Percentiles rank a stretch among this genome's conserved stretches.
phyloP scores from a whole-genome alignment of 495 filamentous ascomycete species.

The Xylaria curta region DNA sequence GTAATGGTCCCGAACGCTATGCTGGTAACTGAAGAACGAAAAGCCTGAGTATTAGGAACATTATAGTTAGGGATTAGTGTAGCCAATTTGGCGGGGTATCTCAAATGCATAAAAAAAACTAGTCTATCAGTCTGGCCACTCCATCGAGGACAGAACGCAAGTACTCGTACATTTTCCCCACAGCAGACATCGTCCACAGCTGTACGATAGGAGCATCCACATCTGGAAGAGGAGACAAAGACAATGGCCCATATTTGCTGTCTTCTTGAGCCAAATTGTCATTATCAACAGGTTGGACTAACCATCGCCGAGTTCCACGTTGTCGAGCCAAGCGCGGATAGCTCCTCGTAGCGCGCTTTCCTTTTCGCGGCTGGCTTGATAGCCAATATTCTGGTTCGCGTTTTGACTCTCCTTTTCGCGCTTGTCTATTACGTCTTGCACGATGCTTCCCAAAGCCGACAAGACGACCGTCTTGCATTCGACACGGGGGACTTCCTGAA shows the following conservation, averaged over 20 bases:
- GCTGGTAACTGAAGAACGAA: background rate
- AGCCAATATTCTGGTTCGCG: constrained; percentile 21
- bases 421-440: constrained; percentile 51
- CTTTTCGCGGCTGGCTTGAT: constrained; percentile 35
- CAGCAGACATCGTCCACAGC: constrained; percentile 17
- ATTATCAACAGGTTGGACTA: background rate
- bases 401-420: constrained; percentile 37
- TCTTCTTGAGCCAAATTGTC: background rate
- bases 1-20: constrained; percentile 1
- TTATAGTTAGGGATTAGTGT: constrained; percentile 24
- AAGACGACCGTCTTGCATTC: constrained; percentile 57
- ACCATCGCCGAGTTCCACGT: constrained; percentile 44
- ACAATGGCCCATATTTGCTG: background rate
- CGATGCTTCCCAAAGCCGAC: constrained; percentile 55
- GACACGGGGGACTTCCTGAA: constrained; percentile 51
- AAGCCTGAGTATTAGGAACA: constrained; percentile 21
- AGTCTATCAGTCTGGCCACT: constrained; percentile 30
- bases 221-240: background rate
- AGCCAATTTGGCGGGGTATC: constrained; percentile 38
- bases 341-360: constrained; percentile 51
- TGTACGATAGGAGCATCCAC: background rate
- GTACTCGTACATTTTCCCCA: constrained; percentile 29
- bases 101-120: constrained; percentile 29
- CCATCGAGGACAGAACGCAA: constrained; percentile 23
- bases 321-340: constrained; percentile 53